Percentiles rank a stretch among this genome's conserved stretches.
These are phyloP conservation scores for Eremochloa ophiuroides DNA, from an alignment of 176 grass and related monocot genomes.

Conservation along the genomic window DNA sequence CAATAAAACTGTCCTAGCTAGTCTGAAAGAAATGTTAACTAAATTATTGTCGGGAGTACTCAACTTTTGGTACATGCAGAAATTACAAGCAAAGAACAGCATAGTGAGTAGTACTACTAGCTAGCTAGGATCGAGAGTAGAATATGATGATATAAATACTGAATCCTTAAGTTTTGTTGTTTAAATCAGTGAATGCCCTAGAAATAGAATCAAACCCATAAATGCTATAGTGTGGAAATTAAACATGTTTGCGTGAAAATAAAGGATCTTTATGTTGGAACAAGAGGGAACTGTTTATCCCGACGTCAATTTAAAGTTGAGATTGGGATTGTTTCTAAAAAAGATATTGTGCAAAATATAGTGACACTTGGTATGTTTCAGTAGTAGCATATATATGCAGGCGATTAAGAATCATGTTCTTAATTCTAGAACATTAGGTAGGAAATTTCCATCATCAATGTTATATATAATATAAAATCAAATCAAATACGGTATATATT, in stretches of 20 bases:
- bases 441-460: too few species aligned
- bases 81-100: neutral
- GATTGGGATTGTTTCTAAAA: neutral
- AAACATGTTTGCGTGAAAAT: neutral
- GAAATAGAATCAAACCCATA: neutral
- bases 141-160: neutral
- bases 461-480: too few species aligned
- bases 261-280: neutral
- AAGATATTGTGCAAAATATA: neutral
- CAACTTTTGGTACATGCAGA: slow-evolving; percentile 4
- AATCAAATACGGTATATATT: too few species aligned
- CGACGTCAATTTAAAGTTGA: too few species aligned
- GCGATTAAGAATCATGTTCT: neutral
- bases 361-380: too few species aligned
- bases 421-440: neutral
- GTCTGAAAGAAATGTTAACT: slow-evolving; percentile 16
- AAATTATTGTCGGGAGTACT: slow-evolving; percentile 1
- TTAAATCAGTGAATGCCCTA: neutral
- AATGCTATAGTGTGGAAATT: neutral
- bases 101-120: neutral
- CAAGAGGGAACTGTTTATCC: neutral
- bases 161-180: neutral
- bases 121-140: neutral
- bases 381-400: neutral
- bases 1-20: slow-evolving; percentile 14